Percentiles rank a stretch among this genome's conserved stretches.
These are phyloP conservation scores for Metrosideros polymorpha DNA, from an alignment of 441 rosid species.

Conservation along the genomic window DNA sequence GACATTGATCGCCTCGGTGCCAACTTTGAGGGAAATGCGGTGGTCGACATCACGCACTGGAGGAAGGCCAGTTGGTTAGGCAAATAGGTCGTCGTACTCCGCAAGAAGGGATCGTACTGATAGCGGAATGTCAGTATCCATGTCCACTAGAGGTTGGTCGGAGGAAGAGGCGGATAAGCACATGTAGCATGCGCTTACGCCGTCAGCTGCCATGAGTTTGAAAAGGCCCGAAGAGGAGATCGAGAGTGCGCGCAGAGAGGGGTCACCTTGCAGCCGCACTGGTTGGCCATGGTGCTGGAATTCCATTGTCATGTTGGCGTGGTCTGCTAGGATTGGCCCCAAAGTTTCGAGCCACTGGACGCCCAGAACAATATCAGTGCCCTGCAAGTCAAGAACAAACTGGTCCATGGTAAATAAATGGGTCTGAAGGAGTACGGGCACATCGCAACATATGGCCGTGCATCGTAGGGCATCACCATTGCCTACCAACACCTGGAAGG, in stretches of 20 bases:
- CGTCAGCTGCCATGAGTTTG: no score
- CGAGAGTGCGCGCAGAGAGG: not conserved
- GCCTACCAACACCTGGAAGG: no score
- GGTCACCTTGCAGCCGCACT: not conserved
- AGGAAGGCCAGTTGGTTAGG: not conserved
- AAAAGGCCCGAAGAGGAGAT: not conserved
- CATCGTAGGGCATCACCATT: no score
- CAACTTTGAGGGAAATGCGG: not conserved
- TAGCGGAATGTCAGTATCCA: not conserved
- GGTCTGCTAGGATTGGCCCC: not conserved
- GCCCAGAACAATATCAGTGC: not conserved
- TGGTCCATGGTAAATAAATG: no score
- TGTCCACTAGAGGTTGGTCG: not conserved
- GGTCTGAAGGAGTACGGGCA: no score
- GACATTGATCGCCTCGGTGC: not conserved
- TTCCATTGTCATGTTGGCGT: not conserved
- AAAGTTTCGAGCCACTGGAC: not conserved
- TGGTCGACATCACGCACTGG: no score
- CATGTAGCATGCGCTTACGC: not conserved
- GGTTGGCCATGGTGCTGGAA: not conserved
- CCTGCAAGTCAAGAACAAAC: no score
- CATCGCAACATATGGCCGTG: no score
- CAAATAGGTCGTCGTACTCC: not conserved
- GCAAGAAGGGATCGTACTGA: not conserved
- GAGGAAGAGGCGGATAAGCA: not conserved